These are phyloP conservation scores for Fraxinus angustifolia DNA, from an alignment of 305 asterid genomes.

Conservation along the genomic window DNA sequence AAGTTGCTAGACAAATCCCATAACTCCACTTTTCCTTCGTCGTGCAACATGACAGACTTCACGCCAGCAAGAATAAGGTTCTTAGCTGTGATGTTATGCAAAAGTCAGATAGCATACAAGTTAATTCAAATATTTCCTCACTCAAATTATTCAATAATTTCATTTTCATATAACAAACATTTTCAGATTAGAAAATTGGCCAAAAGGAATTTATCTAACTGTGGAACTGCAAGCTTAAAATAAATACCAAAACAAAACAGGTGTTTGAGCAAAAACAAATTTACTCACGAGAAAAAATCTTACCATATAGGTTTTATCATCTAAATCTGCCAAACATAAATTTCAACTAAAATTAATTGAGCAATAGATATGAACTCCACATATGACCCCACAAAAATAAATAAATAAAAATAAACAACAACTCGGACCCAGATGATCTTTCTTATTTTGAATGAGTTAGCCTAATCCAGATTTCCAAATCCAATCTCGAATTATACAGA, in stretches of 20 bases:
- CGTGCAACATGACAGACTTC: conserved; percentile 91
- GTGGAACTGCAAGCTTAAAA: background rate
- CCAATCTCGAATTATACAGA: background rate
- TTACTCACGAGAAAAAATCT: background rate
- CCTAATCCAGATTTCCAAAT: background rate
- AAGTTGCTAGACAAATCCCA: conserved; percentile 97
- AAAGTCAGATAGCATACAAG: conserved; percentile 21
- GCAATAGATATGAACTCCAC: background rate
- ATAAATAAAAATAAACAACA: background rate
- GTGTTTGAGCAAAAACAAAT: background rate
- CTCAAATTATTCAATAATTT: background rate
- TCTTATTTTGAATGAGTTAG: background rate
- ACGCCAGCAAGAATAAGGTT: conserved; percentile 96
- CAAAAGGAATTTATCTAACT: background rate
- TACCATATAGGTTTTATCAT: background rate
- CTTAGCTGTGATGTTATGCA: conserved; percentile 65
- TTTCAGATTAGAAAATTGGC: background rate
- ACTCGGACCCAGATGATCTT: background rate
- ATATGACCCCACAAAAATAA: background rate
- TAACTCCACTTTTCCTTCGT: conserved; percentile 77
- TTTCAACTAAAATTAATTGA: conserved; percentile 8
- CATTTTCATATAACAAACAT: background rate
- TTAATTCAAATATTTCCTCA: background rate
- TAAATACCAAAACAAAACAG: conserved; percentile 9
- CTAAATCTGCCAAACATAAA: background rate